Evolutionary conservation across 768 basidiomycete species (phyloP).

Genomic region (Grammothele lineata): DNA sequence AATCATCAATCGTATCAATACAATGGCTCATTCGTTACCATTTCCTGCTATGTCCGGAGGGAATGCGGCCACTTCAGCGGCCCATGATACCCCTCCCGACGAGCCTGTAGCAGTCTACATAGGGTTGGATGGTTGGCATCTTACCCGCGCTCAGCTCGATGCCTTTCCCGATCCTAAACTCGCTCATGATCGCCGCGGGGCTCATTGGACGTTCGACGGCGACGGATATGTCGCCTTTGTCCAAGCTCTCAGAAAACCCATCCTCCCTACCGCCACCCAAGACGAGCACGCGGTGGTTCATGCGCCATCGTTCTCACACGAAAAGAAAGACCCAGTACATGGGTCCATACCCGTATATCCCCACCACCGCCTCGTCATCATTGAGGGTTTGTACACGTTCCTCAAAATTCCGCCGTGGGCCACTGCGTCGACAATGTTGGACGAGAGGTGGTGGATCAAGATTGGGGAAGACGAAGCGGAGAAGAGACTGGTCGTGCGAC

Average conservation of each 20-base stretch:
- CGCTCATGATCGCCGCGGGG: constrained; percentile 78
- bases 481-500: constrained; percentile 60
- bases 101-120: constrained; percentile 54
- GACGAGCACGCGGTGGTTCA: constrained; percentile 31
- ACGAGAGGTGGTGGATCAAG: constrained; percentile 76
- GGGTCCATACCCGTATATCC: constrained; percentile 55
- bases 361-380: constrained; percentile 70
- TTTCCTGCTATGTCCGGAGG: neutral
- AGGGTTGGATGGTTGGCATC: constrained; percentile 91
- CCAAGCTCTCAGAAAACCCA: constrained; percentile 41
- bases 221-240: constrained; percentile 68
- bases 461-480: constrained; percentile 53
- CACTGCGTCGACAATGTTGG: constrained; percentile 56
- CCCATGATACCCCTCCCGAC: constrained; percentile 4
- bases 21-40: neutral
- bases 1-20: constrained; percentile 52
- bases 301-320: constrained; percentile 86
- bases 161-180: constrained; percentile 67
- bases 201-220: constrained; percentile 89
- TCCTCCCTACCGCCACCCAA: neutral
- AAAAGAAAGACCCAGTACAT: constrained; percentile 77
- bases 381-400: constrained; percentile 89
- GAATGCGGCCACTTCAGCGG: neutral
- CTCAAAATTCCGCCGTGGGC: constrained; percentile 73
- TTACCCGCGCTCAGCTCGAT: constrained; percentile 75